Evolutionary conservation across 140 eudicot genomes (phyloP).

Genomic region (Oenanthe javanica): DNA sequence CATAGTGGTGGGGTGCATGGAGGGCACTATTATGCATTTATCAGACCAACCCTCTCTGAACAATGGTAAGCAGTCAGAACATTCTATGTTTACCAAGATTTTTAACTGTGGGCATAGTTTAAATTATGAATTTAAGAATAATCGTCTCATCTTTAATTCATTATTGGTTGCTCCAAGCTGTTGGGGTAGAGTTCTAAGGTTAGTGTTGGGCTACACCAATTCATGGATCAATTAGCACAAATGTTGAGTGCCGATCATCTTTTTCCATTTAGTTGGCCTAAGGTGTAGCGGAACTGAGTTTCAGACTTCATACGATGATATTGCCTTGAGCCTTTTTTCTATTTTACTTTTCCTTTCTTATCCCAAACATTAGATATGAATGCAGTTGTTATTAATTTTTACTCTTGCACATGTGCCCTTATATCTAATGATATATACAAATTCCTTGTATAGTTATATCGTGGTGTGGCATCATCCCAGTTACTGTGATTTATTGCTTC

Average conservation of each 20-base stretch:
- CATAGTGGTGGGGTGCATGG: slow-evolving; percentile 96
- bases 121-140: background rate
- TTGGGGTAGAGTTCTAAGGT: background rate
- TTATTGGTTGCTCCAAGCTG: background rate
- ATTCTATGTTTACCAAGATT: background rate
- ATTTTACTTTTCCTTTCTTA: background rate
- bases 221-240: background rate
- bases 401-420: background rate
- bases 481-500: slow-evolving; percentile 12
- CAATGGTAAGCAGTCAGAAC: slow-evolving; percentile 44
- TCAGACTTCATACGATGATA: background rate
- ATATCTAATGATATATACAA: background rate
- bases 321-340: background rate
- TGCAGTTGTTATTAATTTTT: background rate
- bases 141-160: background rate
- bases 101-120: background rate
- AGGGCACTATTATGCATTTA: slow-evolving; percentile 83
- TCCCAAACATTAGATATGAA: background rate
- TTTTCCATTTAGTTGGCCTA: background rate
- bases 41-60: slow-evolving; percentile 72
- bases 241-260: background rate
- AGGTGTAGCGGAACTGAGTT: background rate
- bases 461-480: background rate
- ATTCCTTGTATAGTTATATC: background rate
- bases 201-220: background rate